These are phyloP conservation scores for Gigaspora rosea DNA, from an alignment of 192 early-diverging fungal genomes.

Conservation along the genomic window DNA sequence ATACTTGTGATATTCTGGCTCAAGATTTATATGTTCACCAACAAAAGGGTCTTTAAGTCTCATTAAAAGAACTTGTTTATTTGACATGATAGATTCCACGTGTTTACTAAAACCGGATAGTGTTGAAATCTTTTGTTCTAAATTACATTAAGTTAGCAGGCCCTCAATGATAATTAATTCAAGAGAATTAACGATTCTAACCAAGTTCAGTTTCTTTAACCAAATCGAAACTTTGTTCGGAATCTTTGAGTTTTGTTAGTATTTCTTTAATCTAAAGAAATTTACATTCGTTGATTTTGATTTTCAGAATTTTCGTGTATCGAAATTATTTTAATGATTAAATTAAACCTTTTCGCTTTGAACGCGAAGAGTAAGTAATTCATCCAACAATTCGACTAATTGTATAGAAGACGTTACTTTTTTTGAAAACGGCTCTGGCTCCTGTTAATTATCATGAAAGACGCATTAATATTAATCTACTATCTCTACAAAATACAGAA, in stretches of 20 bases:
- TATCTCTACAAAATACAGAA: background rate
- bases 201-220: conserved; percentile 16
- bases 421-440: background rate
- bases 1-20: conserved; percentile 29
- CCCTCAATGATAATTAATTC: background rate
- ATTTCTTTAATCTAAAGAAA: background rate
- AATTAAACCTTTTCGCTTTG: background rate
- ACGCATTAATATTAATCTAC: background rate
- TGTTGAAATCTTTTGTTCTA: conserved; percentile 28
- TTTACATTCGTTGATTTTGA: background rate
- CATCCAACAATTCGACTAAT: background rate
- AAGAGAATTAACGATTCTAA: background rate
- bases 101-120: conserved; percentile 12
- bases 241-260: conserved; percentile 22
- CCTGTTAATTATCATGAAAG: background rate
- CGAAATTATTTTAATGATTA: background rate
- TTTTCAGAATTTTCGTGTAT: background rate
- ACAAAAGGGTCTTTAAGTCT: conserved; percentile 15
- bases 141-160: background rate
- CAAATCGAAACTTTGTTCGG: conserved; percentile 5
- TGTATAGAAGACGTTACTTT: conserved; percentile 9
- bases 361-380: conserved; percentile 6
- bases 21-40: conserved; percentile 22
- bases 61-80: conserved; percentile 27
- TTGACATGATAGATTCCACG: background rate